Evolutionary conservation across 352 stramenopile species (phyloP).

Genomic region (Phytophthora tubulina): DNA sequence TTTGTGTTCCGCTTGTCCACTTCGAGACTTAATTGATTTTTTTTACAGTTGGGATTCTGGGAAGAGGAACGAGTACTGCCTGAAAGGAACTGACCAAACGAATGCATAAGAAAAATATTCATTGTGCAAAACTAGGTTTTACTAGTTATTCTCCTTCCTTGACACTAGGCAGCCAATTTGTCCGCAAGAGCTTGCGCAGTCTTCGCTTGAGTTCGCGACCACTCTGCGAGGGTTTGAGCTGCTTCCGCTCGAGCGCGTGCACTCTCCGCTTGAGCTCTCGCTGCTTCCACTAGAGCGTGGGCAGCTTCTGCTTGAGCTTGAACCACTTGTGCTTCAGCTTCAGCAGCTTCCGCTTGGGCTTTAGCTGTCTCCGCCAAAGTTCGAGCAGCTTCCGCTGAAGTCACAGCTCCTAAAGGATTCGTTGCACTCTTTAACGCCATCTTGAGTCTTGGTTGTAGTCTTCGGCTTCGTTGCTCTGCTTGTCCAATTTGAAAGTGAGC

Average conservation of each 20-base stretch:
- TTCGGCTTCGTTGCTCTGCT: not conserved
- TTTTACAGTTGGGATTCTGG: not conserved
- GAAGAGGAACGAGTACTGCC: too few species aligned
- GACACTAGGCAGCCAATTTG: constrained; percentile 9
- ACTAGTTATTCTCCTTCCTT: not conserved
- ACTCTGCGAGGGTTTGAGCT: constrained; percentile 27
- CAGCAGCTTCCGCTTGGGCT: constrained; percentile 36
- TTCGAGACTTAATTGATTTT: too few species aligned
- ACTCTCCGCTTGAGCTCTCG: constrained; percentile 30
- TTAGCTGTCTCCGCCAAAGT: constrained; percentile 29
- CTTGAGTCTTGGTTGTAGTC: not conserved
- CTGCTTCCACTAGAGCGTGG: constrained; percentile 30
- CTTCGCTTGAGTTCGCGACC: constrained; percentile 24
- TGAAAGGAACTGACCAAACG: too few species aligned
- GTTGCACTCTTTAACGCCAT: constrained; percentile 1
- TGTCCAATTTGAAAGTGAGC: constrained; percentile 16
- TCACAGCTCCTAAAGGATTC: constrained; percentile 18
- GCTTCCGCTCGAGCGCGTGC: constrained; percentile 25
- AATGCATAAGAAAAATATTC: not conserved
- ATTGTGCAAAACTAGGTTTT: not conserved
- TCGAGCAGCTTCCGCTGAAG: constrained; percentile 19
- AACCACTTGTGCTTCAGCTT: constrained; percentile 33
- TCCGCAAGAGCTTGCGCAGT: constrained; percentile 25
- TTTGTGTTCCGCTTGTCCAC: too few species aligned
- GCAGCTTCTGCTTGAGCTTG: constrained; percentile 38